Conservation (phyloP, 352 stramenopile species). For the Pythium myriotylum region DNA sequence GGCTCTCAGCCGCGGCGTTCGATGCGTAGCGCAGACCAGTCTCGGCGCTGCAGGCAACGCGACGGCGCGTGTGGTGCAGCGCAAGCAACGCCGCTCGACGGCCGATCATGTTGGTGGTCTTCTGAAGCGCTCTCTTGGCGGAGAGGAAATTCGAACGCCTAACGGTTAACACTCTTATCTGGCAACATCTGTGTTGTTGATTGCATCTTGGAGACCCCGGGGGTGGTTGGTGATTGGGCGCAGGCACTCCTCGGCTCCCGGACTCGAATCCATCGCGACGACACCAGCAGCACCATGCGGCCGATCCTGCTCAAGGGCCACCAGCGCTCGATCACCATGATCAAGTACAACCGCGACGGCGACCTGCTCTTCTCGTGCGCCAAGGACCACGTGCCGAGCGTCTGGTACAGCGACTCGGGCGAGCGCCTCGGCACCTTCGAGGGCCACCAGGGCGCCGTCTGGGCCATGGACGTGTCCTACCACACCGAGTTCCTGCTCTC, state of each 20-base stretch:
- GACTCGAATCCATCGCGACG: slow-evolving; percentile 22
- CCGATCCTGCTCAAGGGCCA: slow-evolving; percentile 99
- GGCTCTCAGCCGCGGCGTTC: background rate
- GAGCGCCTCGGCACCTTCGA: slow-evolving; percentile 97
- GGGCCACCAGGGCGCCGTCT: slow-evolving; percentile 96
- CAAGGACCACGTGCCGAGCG: slow-evolving; percentile 95
- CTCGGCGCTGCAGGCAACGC: background rate
- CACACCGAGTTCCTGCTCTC: slow-evolving; percentile 94
- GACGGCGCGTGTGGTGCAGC: slow-evolving; percentile 4
- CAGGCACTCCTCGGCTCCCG: background rate
- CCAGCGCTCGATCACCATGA: slow-evolving; percentile 97
- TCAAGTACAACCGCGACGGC: slow-evolving; percentile 99
- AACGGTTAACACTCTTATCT: slow-evolving; percentile 9
- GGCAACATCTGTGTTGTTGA: slow-evolving; percentile 25
- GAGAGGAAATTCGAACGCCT: slow-evolving; percentile 6
- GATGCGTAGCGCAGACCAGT: slow-evolving; percentile 3
- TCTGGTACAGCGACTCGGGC: slow-evolving; percentile 97
- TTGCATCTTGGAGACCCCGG: slow-evolving; percentile 6
- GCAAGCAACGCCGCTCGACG: slow-evolving; percentile 1
- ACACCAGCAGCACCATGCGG: slow-evolving; percentile 64
- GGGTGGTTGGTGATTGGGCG: slow-evolving; percentile 31
- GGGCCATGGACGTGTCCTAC: slow-evolving; percentile 95
- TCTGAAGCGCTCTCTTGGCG: background rate
- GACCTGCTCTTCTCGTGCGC: slow-evolving; percentile 98
- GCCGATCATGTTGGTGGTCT: slow-evolving; percentile 9